A percentile compares a stretch with the other conserved stretches of the same genome.
Conservation (phyloP, 1,139 yeast species). For the Scheffersomyces insectosa region DNA sequence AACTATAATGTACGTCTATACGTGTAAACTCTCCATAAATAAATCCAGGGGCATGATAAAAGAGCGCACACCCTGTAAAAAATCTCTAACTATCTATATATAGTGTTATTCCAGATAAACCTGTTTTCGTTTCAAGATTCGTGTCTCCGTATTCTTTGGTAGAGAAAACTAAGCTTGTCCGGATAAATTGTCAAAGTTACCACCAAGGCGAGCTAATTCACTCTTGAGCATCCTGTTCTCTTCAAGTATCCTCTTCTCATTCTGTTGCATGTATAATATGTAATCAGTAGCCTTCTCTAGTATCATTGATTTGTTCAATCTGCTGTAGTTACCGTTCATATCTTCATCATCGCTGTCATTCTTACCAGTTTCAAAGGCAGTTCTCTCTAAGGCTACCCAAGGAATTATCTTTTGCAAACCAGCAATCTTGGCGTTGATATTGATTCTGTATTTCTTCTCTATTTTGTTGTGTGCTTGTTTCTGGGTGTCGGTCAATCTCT, state of each 20-base stretch:
- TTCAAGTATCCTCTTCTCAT: constrained; percentile 35
- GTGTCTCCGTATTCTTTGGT: too few species aligned
- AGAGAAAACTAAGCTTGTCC: too few species aligned
- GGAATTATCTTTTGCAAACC: constrained; percentile 66
- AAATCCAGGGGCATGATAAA: too few species aligned
- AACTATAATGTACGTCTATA: too few species aligned
- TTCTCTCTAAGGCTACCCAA: constrained; percentile 57
- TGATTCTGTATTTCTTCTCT: constrained; percentile 69
- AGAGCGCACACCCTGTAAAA: too few species aligned
- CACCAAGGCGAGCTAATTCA: constrained; percentile 2
- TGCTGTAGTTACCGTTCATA: constrained; percentile 14
- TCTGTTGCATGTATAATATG: constrained; percentile 49
- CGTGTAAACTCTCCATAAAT: too few species aligned
- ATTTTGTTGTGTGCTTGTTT: constrained; percentile 72
- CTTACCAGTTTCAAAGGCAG: constrained; percentile 55
- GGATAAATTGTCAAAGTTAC: too few species aligned
- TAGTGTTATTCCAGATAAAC: neutral
- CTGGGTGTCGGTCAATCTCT: constrained; percentile 59
- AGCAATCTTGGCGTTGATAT: constrained; percentile 71
- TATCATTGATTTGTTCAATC: constrained; percentile 63
- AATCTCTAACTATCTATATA: too few species aligned
- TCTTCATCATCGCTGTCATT: constrained; percentile 11
- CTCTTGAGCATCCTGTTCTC: constrained; percentile 23
- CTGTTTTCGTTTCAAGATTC: neutral
- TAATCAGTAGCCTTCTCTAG: constrained; percentile 68